Conservation (phyloP, 371 early-diverging fungal species). For the Mucor velutinosus region DNA sequence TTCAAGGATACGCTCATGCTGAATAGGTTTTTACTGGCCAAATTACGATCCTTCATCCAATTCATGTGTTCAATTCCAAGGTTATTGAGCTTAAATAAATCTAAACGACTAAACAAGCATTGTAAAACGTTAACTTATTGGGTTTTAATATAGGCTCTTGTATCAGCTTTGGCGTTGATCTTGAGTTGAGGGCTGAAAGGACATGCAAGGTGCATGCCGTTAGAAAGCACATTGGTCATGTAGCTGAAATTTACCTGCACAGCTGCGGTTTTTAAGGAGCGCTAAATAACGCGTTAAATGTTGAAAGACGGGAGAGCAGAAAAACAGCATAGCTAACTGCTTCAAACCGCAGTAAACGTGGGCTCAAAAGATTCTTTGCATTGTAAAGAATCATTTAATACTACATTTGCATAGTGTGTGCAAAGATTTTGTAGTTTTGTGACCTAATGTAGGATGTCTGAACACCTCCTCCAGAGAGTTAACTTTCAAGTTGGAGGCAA, state of each 20-base stretch:
- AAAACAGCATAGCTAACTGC: not conserved
- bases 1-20: not conserved
- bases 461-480: not conserved
- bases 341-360: not conserved
- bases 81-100: no score
- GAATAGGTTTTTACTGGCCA: no score
- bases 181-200: no score
- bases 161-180: no score
- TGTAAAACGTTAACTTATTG: no score
- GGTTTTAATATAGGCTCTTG: no score
- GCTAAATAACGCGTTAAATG: not conserved
- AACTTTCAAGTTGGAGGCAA: not conserved
- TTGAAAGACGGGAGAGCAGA: not conserved
- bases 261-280: not conserved
- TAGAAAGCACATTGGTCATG: no score
- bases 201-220: no score
- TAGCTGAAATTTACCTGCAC: not conserved
- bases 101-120: no score
- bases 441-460: not conserved
- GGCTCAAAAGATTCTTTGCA: not conserved
- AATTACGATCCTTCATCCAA: no score
- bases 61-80: no score
- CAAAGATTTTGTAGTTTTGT: not conserved
- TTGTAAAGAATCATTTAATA: not conserved
- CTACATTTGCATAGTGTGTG: not conserved